Percentiles rank a stretch among this genome's conserved stretches.
Evolutionary conservation across 345 rosid genomes (phyloP).

Genomic region (Eutrema japonicum): DNA sequence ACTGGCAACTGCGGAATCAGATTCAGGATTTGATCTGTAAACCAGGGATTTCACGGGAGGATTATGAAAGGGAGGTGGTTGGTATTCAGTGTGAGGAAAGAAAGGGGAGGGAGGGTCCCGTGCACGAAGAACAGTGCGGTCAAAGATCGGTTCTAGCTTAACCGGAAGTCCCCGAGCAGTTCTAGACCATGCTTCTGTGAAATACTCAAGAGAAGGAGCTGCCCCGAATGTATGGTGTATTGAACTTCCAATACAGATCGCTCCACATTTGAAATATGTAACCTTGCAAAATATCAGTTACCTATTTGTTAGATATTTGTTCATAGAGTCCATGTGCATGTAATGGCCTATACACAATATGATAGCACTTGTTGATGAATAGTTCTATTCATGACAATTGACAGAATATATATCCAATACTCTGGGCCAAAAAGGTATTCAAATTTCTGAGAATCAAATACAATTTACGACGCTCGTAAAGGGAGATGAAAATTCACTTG

Average conservation of each 20-base stretch:
- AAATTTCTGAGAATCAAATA: neutral
- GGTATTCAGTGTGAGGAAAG: constrained; percentile 49
- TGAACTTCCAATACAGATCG: constrained; percentile 41
- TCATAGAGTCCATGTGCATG: constrained; percentile 9
- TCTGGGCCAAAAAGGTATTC: neutral
- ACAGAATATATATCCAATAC: neutral
- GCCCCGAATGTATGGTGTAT: constrained; percentile 43
- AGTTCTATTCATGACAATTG: neutral
- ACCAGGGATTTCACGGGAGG: constrained; percentile 13
- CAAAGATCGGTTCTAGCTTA: constrained; percentile 37
- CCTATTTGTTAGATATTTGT: constrained; percentile 7
- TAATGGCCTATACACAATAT: neutral
- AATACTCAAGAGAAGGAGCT: constrained; percentile 24
- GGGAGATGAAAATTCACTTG: neutral
- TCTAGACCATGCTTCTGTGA: constrained; percentile 43
- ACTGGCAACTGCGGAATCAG: constrained; percentile 32
- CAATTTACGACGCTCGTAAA: neutral
- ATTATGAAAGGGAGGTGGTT: constrained; percentile 45
- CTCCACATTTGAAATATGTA: constrained; percentile 48
- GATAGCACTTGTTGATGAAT: neutral
- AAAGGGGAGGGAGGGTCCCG: constrained; percentile 45
- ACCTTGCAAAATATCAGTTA: constrained; percentile 36
- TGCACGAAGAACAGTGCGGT: constrained; percentile 45
- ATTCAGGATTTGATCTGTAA: constrained; percentile 34
- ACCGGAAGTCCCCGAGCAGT: constrained; percentile 33